These are phyloP conservation scores for Malassezia psittaci DNA, from an alignment of 1,284 basidiomycete genomes.

Conservation along the genomic window DNA sequence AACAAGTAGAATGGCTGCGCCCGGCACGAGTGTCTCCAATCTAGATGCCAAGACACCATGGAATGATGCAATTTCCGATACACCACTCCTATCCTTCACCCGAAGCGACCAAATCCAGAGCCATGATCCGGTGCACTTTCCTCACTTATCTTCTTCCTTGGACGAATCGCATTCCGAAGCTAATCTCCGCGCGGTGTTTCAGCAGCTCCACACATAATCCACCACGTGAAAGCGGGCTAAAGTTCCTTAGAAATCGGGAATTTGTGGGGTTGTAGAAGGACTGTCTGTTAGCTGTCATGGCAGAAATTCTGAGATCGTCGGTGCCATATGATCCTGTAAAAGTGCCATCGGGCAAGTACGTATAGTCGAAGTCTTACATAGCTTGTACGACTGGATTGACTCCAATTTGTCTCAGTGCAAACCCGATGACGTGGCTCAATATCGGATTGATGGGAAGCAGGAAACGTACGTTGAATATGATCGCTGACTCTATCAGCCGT, in stretches of 20 bases:
- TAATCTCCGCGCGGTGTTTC: too few relatives aligned
- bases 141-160: too few relatives aligned
- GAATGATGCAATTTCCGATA: background rate
- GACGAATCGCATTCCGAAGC: too few relatives aligned
- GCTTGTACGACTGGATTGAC: constrained; percentile 11
- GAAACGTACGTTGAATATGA: constrained; percentile 12
- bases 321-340: background rate
- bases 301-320: background rate
- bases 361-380: background rate
- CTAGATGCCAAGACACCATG: constrained; percentile 1
- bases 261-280: too few relatives aligned
- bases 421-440: background rate
- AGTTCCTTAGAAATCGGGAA: too few relatives aligned
- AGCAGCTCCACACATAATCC: too few relatives aligned
- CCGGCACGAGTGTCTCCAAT: too few relatives aligned
- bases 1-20: too few relatives aligned
- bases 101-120: constrained; percentile 2
- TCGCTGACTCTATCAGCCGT: constrained; percentile 14
- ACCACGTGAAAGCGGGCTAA: too few relatives aligned
- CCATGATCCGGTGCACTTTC: too few relatives aligned
- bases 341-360: constrained; percentile 8
- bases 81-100: background rate
- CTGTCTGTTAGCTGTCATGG: background rate
- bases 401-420: background rate
- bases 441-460: constrained; percentile 31